A percentile compares a stretch with the other conserved stretches of the same genome.
phyloP scores from a whole-genome alignment of 129 eudicot species.

The Erigeron canadensis region DNA sequence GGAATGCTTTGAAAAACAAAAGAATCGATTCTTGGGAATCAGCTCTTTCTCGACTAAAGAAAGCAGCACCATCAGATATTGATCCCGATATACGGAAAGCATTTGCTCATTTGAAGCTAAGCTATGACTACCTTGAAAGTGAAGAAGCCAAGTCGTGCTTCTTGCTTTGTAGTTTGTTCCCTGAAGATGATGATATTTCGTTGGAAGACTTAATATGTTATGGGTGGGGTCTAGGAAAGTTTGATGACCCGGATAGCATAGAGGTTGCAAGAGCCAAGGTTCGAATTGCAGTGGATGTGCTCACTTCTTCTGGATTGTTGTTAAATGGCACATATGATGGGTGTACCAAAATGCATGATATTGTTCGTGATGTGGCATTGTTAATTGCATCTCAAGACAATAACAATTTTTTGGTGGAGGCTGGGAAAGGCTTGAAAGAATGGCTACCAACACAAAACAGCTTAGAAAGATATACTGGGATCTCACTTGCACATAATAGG shows the following conservation, averaged over 20 bases:
- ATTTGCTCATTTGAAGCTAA: conserved; percentile 20
- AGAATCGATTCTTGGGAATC: not conserved
- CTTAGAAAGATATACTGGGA: conserved; percentile 10
- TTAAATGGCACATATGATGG: not conserved
- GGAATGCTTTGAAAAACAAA: not conserved
- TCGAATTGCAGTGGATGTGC: not conserved
- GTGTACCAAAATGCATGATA: conserved; percentile 16
- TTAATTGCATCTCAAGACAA: not conserved
- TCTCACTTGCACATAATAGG: conserved; percentile 11
- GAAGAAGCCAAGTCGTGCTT: conserved; percentile 17
- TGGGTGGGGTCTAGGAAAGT: conserved; percentile 1
- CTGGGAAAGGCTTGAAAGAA: conserved; percentile 8
- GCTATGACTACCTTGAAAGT: conserved; percentile 20
- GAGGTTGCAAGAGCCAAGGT: conserved; percentile 12
- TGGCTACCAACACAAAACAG: not conserved
- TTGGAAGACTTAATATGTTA: not conserved
- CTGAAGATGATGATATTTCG: not conserved
- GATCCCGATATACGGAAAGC: not conserved
- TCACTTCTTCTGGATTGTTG: conserved; percentile 15
- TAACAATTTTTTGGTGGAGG: not conserved
- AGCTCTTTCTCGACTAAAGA: not conserved
- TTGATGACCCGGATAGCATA: not conserved
- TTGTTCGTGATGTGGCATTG: conserved; percentile 24
- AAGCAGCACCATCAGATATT: not conserved
- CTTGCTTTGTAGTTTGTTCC: conserved; percentile 23